A percentile compares a stretch with the other conserved stretches of the same genome.
phyloP scores from a whole-genome alignment of 1,284 basidiomycete genomes.

The Naganishia albida region DNA sequence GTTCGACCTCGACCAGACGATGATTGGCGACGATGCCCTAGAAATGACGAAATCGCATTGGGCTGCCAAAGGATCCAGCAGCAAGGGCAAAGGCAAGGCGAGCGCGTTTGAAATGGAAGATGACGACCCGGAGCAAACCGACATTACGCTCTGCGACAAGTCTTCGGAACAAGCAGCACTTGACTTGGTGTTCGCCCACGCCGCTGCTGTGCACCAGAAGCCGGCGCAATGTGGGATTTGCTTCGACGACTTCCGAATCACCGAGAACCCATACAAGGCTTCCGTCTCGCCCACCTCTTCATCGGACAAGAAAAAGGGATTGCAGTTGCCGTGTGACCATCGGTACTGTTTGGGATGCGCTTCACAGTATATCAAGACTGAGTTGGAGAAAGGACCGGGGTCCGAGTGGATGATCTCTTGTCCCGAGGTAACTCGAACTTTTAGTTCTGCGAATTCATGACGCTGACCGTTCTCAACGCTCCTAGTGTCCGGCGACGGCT shows the following conservation, averaged over 20 bases:
- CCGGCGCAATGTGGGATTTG: constrained; percentile 12
- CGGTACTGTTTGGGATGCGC: constrained; percentile 17
- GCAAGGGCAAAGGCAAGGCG: constrained; percentile 17
- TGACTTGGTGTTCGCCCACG: neutral
- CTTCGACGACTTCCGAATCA: constrained; percentile 19
- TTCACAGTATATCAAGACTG: constrained; percentile 19
- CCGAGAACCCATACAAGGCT: constrained; percentile 8
- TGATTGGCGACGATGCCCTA: neutral
- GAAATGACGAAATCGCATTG: neutral
- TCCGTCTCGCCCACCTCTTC: constrained; percentile 17
- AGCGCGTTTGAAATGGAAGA: neutral
- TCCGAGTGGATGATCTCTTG: constrained; percentile 20
- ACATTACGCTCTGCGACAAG: neutral
- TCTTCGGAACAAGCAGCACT: too few relatives aligned
- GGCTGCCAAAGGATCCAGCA: neutral
- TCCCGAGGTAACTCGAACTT: constrained; percentile 6
- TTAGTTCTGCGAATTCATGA: neutral
- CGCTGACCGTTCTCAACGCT: too few relatives aligned
- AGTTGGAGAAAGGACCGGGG: constrained; percentile 14
- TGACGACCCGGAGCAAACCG: neutral
- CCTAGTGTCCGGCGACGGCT: neutral
- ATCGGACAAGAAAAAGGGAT: constrained; percentile 7
- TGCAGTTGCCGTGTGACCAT: constrained; percentile 12
- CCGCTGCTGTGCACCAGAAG: neutral
- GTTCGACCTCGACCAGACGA: constrained; percentile 1